These are phyloP conservation scores for Periconia sp. DNA, from an alignment of 2,329 filamentous ascomycete species.

Conservation along the genomic window DNA sequence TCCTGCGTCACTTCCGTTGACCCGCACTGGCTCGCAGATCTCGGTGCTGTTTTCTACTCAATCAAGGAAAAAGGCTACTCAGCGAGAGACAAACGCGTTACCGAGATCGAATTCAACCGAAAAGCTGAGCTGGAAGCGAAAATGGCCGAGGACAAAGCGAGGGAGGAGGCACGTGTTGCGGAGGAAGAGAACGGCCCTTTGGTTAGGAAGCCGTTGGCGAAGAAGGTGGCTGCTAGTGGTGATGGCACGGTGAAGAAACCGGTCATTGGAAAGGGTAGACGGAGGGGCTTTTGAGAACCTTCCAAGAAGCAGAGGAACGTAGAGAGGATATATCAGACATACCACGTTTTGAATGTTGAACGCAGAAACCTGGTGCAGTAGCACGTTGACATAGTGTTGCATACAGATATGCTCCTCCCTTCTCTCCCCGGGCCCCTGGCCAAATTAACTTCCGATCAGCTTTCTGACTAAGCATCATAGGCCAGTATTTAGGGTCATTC, in stretches of 20 bases:
- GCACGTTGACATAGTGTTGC: background rate
- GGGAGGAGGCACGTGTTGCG: slow-evolving; percentile 62
- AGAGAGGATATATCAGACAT: background rate
- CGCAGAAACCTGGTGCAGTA: too few species aligned
- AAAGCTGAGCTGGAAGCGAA: slow-evolving; percentile 92
- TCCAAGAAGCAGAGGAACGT: too few species aligned
- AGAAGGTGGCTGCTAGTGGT: too few species aligned
- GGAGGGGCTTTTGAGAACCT: slow-evolving; percentile 19
- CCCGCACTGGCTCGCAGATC: slow-evolving; percentile 94
- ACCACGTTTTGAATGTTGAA: too few species aligned
- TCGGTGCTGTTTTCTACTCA: slow-evolving; percentile 96
- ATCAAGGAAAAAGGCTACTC: slow-evolving; percentile 98
- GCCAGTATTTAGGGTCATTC: too few species aligned
- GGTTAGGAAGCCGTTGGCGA: slow-evolving; percentile 30
- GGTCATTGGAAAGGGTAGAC: slow-evolving; percentile 32
- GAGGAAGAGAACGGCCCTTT: slow-evolving; percentile 42
- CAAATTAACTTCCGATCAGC: too few species aligned
- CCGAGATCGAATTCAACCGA: slow-evolving; percentile 88
- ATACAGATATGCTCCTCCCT: background rate
- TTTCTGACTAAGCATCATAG: too few species aligned
- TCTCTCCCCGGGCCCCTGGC: too few species aligned
- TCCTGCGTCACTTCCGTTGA: slow-evolving; percentile 95
- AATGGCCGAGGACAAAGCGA: slow-evolving; percentile 84
- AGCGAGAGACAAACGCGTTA: slow-evolving; percentile 81
- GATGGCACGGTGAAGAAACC: slow-evolving; percentile 52